These are phyloP conservation scores for Gonium pectorale DNA, from an alignment of 139 green algal species.

Conservation along the genomic window DNA sequence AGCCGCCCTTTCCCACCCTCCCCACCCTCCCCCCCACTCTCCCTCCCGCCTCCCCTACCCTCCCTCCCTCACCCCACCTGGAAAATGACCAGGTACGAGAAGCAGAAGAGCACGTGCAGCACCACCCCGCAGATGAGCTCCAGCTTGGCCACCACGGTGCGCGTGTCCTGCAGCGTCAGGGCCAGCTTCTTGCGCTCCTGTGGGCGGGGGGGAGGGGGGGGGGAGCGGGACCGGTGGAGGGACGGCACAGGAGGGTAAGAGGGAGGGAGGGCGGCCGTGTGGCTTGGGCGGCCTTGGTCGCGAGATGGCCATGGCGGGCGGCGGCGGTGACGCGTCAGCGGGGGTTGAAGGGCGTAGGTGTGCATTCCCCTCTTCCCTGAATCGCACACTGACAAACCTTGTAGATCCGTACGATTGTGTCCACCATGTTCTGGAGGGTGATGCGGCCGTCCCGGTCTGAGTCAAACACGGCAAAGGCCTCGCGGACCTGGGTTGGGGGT, in stretches of 20 bases:
- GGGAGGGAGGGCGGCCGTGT: not conserved
- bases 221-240: not conserved
- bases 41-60: not conserved
- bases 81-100: conserved; percentile 78
- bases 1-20: not conserved
- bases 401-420: conserved; percentile 64
- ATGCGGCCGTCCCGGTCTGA: conserved; percentile 62
- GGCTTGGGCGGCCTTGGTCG: too few species aligned
- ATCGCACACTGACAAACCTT: conserved; percentile 46
- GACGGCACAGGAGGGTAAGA: not conserved
- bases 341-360: too few species aligned
- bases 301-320: too few species aligned
- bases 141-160: conserved; percentile 78
- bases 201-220: not conserved
- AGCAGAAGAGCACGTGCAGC: conserved; percentile 60
- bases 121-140: conserved; percentile 70
- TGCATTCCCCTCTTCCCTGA: too few species aligned
- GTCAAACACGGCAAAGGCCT: conserved; percentile 75
- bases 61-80: too few species aligned
- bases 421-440: conserved; percentile 50
- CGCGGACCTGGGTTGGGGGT: conserved; percentile 45
- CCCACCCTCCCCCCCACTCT: not conserved
- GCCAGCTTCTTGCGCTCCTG: conserved; percentile 81
- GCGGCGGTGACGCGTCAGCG: too few species aligned
- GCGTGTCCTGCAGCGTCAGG: conserved; percentile 80